Percentiles rank a stretch among this genome's conserved stretches.
phyloP scores from a whole-genome alignment of 495 filamentous ascomycete genomes.

The Trichoderma orchidacearum region DNA sequence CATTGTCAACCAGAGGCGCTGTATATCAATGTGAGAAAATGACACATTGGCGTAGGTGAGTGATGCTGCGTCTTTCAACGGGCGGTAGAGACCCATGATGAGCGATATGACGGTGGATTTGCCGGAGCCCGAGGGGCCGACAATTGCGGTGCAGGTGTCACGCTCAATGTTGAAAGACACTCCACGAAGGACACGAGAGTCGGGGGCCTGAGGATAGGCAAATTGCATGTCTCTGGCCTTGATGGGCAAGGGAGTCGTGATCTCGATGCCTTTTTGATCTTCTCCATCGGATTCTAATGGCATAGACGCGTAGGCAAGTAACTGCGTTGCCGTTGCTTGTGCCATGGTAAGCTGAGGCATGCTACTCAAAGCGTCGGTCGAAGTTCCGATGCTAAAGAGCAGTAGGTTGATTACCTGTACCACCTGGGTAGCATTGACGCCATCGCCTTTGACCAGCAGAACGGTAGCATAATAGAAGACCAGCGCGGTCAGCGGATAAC shows the following conservation, averaged over 20 bases:
- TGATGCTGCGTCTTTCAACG: slow-evolving; percentile 8
- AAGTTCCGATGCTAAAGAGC: slow-evolving; percentile 65
- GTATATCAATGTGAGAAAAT: slow-evolving; percentile 42
- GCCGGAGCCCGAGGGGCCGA: slow-evolving; percentile 72
- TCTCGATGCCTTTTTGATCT: slow-evolving; percentile 25
- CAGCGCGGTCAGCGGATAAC: slow-evolving; percentile 62
- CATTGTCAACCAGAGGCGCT: slow-evolving; percentile 52
- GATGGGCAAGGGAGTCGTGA: slow-evolving; percentile 45
- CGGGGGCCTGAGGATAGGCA: slow-evolving; percentile 48
- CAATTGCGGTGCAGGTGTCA: slow-evolving; percentile 57
- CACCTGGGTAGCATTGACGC: slow-evolving; percentile 37
- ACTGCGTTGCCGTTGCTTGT: slow-evolving; percentile 53
- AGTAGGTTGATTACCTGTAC: slow-evolving; percentile 71
- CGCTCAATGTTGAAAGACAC: slow-evolving; percentile 46
- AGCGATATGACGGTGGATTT: slow-evolving; percentile 79
- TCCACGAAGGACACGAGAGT: slow-evolving; percentile 38
- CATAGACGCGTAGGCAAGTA: slow-evolving; percentile 52
- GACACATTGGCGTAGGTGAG: slow-evolving; percentile 45
- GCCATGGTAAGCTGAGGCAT: slow-evolving; percentile 71
- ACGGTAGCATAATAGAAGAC: slow-evolving; percentile 73
- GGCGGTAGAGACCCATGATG: slow-evolving; percentile 34
- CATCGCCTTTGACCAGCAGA: slow-evolving; percentile 35
- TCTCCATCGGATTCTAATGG: slow-evolving; percentile 47
- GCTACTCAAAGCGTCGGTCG: slow-evolving; percentile 50
- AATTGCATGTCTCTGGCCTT: slow-evolving; percentile 47